A percentile compares a stretch with the other conserved stretches of the same genome.
Evolutionary conservation across 2,329 filamentous ascomycete species (phyloP).

Genomic region (Colletotrichum orchidophilum): DNA sequence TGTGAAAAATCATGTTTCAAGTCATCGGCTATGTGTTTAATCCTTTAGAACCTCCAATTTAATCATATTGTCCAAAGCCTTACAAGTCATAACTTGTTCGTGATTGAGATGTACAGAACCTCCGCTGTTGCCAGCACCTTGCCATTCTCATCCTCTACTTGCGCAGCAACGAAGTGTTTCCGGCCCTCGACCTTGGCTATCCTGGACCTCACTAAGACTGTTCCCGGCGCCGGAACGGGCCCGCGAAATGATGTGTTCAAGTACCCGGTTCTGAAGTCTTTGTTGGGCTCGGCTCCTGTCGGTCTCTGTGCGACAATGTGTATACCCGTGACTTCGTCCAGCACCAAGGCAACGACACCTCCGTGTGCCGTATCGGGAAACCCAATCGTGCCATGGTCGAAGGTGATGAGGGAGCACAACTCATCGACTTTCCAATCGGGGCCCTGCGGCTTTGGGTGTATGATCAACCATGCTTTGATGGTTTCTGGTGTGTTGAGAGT

Average conservation of each 20-base stretch:
- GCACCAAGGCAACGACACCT: slow-evolving; percentile 47
- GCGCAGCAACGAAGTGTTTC: slow-evolving; percentile 45
- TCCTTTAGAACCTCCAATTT: background rate
- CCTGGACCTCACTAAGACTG: slow-evolving; percentile 44
- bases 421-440: slow-evolving; percentile 42
- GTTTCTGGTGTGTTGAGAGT: slow-evolving; percentile 43
- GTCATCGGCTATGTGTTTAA: too few species aligned
- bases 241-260: slow-evolving; percentile 47
- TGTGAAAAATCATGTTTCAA: too few species aligned
- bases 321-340: slow-evolving; percentile 49
- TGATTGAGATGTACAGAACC: slow-evolving; percentile 25
- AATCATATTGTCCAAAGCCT: background rate
- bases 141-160: slow-evolving; percentile 44
- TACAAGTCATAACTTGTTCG: slow-evolving; percentile 18
- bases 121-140: slow-evolving; percentile 43
- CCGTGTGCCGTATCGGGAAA: slow-evolving; percentile 47
- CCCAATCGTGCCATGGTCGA: slow-evolving; percentile 46
- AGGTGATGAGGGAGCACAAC: slow-evolving; percentile 43
- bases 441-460: slow-evolving; percentile 39
- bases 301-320: slow-evolving; percentile 49
- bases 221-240: slow-evolving; percentile 42
- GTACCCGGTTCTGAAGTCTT: slow-evolving; percentile 45
- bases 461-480: slow-evolving; percentile 46
- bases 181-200: slow-evolving; percentile 45
- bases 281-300: slow-evolving; percentile 39